phyloP scores from a whole-genome alignment of 176 grass and related monocot genomes.

The Olyra latifolia region DNA sequence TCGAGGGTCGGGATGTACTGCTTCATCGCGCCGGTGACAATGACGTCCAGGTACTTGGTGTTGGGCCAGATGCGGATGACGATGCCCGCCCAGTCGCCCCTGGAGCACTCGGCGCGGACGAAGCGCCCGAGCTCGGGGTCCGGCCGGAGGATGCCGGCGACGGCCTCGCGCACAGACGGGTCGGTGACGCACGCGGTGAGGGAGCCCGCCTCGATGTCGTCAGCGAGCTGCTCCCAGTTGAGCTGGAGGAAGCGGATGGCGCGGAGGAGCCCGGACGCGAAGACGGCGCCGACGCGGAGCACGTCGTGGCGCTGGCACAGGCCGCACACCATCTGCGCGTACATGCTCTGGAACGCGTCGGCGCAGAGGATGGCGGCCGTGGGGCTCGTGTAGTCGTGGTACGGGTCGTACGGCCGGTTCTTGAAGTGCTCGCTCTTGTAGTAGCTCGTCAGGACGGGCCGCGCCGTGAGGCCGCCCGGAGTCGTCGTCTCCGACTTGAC shows the following conservation, averaged over 20 bases:
- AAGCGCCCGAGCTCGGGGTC: constrained; percentile 54
- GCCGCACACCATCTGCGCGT: constrained; percentile 68
- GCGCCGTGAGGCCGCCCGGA: constrained; percentile 51
- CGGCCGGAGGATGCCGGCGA: constrained; percentile 37
- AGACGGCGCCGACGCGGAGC: constrained; percentile 68
- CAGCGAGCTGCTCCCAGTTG: constrained; percentile 53
- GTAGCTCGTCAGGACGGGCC: constrained; percentile 63
- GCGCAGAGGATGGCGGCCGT: constrained; percentile 62
- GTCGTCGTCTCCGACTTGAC: constrained; percentile 78
- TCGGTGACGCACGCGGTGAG: constrained; percentile 44
- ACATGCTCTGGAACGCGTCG: constrained; percentile 76
- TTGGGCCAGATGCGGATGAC: constrained; percentile 62
- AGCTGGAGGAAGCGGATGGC: constrained; percentile 68
- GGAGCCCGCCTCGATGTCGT: constrained; percentile 40
- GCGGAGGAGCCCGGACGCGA: constrained; percentile 65
- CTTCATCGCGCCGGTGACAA: constrained; percentile 74
- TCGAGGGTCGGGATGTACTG: constrained; percentile 77
- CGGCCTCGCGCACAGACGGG: constrained; percentile 43
- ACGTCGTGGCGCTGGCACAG: constrained; percentile 58
- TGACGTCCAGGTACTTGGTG: constrained; percentile 71
- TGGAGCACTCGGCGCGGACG: constrained; percentile 52
- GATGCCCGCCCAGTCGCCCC: constrained; percentile 63
- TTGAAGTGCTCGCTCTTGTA: constrained; percentile 78
- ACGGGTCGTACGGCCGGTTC: constrained; percentile 64
- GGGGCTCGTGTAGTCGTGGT: constrained; percentile 58